Base-by-base conservation (phyloP, 345 rosid genomes). In the Citrus cavaleriei region DNA sequence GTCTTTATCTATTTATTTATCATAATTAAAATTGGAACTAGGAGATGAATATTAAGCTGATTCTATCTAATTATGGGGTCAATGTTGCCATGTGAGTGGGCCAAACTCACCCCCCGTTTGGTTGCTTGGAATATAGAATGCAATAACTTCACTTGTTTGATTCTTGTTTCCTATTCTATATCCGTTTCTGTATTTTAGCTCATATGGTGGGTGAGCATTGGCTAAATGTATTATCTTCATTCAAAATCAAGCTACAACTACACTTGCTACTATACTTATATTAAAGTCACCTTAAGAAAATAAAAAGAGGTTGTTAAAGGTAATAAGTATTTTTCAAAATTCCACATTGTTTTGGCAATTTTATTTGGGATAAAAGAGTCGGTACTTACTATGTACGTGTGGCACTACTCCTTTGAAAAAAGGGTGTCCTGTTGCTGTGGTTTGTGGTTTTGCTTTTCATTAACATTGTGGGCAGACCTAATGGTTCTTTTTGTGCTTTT, bases 401-500 rank as follows among this genome's bases (percentile, higher is more conserved):
- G 27, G 49, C 46, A 30, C 30, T 30, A 1, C 42, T 54, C 37
- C 14, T 54, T 5, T 30, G 78, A 49, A 51, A 51, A 51, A 32
- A 51, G 10, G 42, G 30, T 30, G 1, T 65, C 10, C 3, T 19
- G 21, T 22, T 67, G 35, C 25, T 3, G 60, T 67, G 51, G 34
- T 67, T 75, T 67, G 12, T 34, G 10, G 60, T 80, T 22, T 73
- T 30, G n/a, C 16, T 74, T 14, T 60, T 54, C 66, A 46, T 27
- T 62, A 25, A 7, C 38, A 5, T 68, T 80, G 9, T 67, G 28
- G 55, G 34, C 25, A 5, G 25, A 75, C 28, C 59, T 78, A 68
- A 66, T 75, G 40, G 62, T 77, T 55, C 10, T n/a, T 71, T 68
- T 76, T 27, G 28, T 19, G 0, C 65, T 77, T 67, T 79, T 24